These are phyloP conservation scores for Pyrenophora seminiperda DNA, from an alignment of 2,329 filamentous ascomycete species.

Conservation along the genomic window DNA sequence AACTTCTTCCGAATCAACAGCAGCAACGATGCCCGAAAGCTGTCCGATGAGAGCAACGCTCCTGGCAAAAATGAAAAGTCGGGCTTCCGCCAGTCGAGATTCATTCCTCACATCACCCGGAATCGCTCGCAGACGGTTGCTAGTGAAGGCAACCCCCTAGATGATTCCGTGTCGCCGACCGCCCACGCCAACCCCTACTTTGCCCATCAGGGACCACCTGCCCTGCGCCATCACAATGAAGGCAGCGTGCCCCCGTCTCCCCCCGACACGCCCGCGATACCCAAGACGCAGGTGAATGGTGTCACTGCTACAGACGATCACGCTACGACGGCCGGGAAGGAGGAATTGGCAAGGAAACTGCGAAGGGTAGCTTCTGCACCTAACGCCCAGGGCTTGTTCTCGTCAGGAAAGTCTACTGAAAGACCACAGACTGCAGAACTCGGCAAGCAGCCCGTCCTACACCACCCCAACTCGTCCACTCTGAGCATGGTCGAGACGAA, in stretches of 20 bases:
- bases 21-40: slow-evolving; percentile 52
- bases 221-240: slow-evolving; percentile 91
- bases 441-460: slow-evolving; percentile 76
- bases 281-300: slow-evolving; percentile 65
- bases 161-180: slow-evolving; percentile 87
- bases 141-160: slow-evolving; percentile 88
- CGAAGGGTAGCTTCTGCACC: slow-evolving; percentile 94
- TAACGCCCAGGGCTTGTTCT: slow-evolving; percentile 92
- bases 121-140: slow-evolving; percentile 89
- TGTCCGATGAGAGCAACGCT: slow-evolving; percentile 45
- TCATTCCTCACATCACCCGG: slow-evolving; percentile 84
- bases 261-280: slow-evolving; percentile 80
- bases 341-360: slow-evolving; percentile 90
- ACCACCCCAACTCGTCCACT: slow-evolving; percentile 59
- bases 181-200: slow-evolving; percentile 97
- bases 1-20: slow-evolving; percentile 72
- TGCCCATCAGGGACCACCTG: slow-evolving; percentile 91
- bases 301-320: slow-evolving; percentile 67
- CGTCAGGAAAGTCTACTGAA: slow-evolving; percentile 53
- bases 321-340: slow-evolving; percentile 79
- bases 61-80: slow-evolving; percentile 65
- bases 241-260: slow-evolving; percentile 91
- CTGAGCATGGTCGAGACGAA: slow-evolving; percentile 60
- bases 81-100: slow-evolving; percentile 81
- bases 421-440: slow-evolving; percentile 85